Conservation (phyloP, 2,329 filamentous ascomycete species). For the Alternaria triticimaculans region DNA sequence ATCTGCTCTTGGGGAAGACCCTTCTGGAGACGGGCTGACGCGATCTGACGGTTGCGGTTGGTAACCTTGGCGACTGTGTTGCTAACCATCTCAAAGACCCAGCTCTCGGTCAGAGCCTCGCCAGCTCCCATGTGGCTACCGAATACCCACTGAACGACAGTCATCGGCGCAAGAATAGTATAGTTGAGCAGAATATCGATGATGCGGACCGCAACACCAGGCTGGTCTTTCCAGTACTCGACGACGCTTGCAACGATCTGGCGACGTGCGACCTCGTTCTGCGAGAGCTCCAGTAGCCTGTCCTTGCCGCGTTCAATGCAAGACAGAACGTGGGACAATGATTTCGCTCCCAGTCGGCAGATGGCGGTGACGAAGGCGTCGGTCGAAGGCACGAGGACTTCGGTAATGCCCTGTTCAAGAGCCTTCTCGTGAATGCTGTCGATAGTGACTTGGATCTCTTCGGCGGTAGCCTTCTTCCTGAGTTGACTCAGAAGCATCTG, state of each 20-base stretch:
- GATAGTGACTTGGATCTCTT: slow-evolving; percentile 84
- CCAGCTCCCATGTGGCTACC: slow-evolving; percentile 69
- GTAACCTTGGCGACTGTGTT: slow-evolving; percentile 92
- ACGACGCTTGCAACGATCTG: slow-evolving; percentile 93
- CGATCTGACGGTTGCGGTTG: slow-evolving; percentile 81
- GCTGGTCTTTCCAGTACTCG: slow-evolving; percentile 91
- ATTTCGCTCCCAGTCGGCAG: slow-evolving; percentile 93
- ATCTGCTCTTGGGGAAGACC: slow-evolving; percentile 64
- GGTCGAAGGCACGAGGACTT: slow-evolving; percentile 84
- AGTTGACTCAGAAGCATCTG: slow-evolving; percentile 80
- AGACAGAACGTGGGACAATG: slow-evolving; percentile 91
- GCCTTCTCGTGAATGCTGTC: slow-evolving; percentile 83
- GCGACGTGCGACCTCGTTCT: slow-evolving; percentile 73
- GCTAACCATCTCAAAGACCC: slow-evolving; percentile 88
- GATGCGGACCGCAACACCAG: slow-evolving; percentile 89
- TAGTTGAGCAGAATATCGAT: slow-evolving; percentile 98
- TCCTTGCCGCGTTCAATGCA: slow-evolving; percentile 96
- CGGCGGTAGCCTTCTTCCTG: slow-evolving; percentile 81
- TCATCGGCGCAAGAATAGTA: slow-evolving; percentile 84
- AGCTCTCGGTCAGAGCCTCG: slow-evolving; percentile 71
- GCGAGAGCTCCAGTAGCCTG: slow-evolving; percentile 79
- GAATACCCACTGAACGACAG: slow-evolving; percentile 90
- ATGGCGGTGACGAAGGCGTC: slow-evolving; percentile 95
- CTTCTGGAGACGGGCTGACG: slow-evolving; percentile 66
- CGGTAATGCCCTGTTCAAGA: slow-evolving; percentile 68